Evolutionary conservation across 306 rosid genomes (phyloP).

Genomic region (Rubus idaeus): DNA sequence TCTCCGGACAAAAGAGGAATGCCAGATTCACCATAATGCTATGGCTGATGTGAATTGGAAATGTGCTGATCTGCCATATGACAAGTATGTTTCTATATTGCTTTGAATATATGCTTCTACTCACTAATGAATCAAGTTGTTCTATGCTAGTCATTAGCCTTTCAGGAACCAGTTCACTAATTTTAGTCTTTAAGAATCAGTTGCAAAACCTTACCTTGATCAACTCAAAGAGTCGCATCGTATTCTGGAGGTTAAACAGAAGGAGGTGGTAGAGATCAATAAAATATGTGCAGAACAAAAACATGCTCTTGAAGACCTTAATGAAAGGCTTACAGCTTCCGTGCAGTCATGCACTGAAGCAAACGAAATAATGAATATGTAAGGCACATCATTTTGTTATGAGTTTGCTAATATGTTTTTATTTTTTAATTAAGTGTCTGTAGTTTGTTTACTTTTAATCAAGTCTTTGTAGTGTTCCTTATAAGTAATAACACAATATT

Average conservation of each 20-base stretch:
- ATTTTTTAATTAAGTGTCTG: not conserved
- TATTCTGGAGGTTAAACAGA: constrained; percentile 61
- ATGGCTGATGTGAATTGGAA: constrained; percentile 76
- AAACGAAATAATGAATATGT: constrained; percentile 77
- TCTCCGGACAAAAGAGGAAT: constrained; percentile 85
- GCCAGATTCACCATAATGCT: constrained; percentile 87
- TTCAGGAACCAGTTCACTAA: not conserved
- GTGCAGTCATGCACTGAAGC: constrained; percentile 85
- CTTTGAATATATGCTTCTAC: not conserved
- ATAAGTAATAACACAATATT: not conserved
- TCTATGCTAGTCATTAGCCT: not conserved
- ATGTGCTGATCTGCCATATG: constrained; percentile 79
- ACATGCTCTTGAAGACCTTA: constrained; percentile 73
- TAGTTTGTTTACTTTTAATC: not conserved
- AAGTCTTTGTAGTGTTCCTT: not conserved
- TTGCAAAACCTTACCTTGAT: constrained; percentile 57
- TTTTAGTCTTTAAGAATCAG: constrained; percentile 43
- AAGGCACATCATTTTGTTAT: constrained; percentile 26
- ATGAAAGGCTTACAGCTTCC: constrained; percentile 77
- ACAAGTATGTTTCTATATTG: constrained; percentile 63
- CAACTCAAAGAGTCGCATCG: constrained; percentile 61
- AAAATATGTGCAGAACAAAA: constrained; percentile 69
- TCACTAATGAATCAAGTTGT: not conserved
- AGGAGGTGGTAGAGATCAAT: constrained; percentile 61
- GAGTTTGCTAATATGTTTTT: not conserved